Evolutionary conservation across 2,329 filamentous ascomycete genomes (phyloP), one percentile per base, ranked within the genome.

Genomic region (Hawksworthiomyces lignivorus): DNA sequence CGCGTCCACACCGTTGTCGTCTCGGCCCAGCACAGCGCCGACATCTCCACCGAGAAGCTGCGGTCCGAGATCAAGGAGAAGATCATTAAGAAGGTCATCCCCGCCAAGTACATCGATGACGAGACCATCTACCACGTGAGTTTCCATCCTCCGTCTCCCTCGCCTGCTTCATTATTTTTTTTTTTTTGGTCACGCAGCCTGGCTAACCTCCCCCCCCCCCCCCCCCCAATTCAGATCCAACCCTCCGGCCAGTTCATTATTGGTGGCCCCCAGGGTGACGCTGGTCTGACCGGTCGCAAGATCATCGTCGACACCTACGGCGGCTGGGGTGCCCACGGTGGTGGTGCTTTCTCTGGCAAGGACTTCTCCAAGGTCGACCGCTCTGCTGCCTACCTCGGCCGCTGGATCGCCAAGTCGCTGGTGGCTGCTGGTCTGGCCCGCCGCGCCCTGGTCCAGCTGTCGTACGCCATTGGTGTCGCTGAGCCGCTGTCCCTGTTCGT

Each of bases 351-450:
- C 85, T 97, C 92, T 60, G 92, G 92, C 62, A 98, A 98, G 84
- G 92, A 98, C 69, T 98, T 96, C 82, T 96, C 88, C 79, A 98
- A 98, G 81, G 92, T 98, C 70, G 92, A 98, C 66, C 87, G 92
- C 59, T 97, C 92, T 41, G 92, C 92, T 54, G 92, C 92, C 61
- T 98, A 98, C 74, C 82, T 97, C 56, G 89, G 79, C 56, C 88
- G 92, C 65, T 98, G 92, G 92, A 89, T 98, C 67, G 92, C 92
- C 72, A 98, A 98, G 80, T 98, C 92, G 31, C 80, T 98, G 52
- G 87, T 98, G 56, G 71, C 81, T 59, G 85, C 90, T 57, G 83
- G 84, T 58, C 84, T 98, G 49, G 86, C 86, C 59, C 89, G 92
- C 61, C 89, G 92, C 67, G 85, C 80, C 49, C 83, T 98, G 41